Conservation (phyloP, 257 asterid species). For the Solanum lignicaule region DNA sequence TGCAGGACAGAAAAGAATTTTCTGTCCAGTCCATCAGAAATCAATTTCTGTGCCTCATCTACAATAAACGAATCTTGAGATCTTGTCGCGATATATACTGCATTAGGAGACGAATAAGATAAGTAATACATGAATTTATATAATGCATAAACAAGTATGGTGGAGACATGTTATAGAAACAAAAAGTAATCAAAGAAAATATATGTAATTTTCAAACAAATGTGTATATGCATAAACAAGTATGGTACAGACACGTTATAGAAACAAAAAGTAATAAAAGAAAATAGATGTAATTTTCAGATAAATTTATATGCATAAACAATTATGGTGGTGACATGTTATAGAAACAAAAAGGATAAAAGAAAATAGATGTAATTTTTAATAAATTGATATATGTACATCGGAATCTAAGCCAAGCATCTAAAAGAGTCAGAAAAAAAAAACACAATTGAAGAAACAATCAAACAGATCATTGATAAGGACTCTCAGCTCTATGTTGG, state of each 20-base stretch:
- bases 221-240: not conserved
- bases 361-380: not conserved
- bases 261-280: not conserved
- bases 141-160: not conserved
- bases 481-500: not conserved
- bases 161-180: not conserved
- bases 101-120: constrained; percentile 5
- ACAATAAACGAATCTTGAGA: constrained; percentile 38
- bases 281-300: not conserved
- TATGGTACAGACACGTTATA: not conserved
- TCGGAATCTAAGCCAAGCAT: not conserved
- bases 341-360: not conserved
- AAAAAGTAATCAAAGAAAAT: not conserved
- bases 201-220: not conserved
- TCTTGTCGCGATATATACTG: constrained; percentile 46
- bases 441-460: not conserved
- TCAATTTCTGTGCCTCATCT: constrained; percentile 60
- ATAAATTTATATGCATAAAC: not conserved
- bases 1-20: constrained; percentile 47
- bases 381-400: not conserved
- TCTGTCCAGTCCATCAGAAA: constrained; percentile 62
- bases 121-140: not conserved
- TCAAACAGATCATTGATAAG: not conserved
- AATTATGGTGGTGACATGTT: not conserved
- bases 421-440: not conserved